These are phyloP conservation scores for Berberis thunbergii DNA, from an alignment of 164 flowering plant genomes.

Conservation along the genomic window DNA sequence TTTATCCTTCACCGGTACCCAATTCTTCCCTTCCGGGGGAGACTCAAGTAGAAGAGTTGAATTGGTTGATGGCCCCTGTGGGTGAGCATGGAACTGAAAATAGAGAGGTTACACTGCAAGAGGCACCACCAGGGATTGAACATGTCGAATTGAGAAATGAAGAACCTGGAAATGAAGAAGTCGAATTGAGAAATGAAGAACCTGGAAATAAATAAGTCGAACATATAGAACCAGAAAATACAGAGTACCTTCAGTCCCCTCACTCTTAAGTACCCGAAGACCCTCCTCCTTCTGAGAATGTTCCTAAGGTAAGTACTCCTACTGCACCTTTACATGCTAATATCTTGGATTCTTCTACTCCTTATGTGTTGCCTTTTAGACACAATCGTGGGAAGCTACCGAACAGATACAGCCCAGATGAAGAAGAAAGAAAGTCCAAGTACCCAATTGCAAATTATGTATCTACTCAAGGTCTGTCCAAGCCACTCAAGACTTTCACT, in stretches of 20 bases:
- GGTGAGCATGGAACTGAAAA: not conserved
- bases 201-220: not conserved
- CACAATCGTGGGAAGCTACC: not conserved
- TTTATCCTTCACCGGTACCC: not conserved
- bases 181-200: not conserved
- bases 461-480: not conserved
- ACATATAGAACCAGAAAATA: not conserved
- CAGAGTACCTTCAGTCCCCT: too few relatives aligned
- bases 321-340: not conserved
- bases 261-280: too few relatives aligned
- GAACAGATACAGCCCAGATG: not conserved
- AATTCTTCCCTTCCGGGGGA: slow-evolving; percentile 3
- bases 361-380: not conserved
- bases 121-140: not conserved
- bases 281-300: too few relatives aligned
- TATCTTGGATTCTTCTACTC: not conserved
- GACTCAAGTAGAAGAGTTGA: not conserved
- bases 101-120: not conserved
- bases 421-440: not conserved
- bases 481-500: not conserved
- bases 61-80: not conserved
- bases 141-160: not conserved
- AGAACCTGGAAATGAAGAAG: not conserved
- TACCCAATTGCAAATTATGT: slow-evolving; percentile 1
- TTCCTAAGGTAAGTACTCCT: too few relatives aligned